Evolutionary conservation across 1,139 yeast genomes (phyloP).

Genomic region (Candida sojae): DNA sequence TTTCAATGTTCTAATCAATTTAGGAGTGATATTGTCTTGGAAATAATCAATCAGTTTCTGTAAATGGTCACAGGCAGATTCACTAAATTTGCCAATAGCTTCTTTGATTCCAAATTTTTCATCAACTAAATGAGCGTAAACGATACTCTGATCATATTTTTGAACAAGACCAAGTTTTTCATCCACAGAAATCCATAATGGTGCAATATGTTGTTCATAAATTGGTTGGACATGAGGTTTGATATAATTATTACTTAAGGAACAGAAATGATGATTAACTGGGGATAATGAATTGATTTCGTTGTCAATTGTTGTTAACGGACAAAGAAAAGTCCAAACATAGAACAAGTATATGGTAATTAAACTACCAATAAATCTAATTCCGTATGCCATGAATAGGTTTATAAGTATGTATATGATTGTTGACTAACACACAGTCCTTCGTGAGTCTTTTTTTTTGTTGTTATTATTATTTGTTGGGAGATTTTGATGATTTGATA

Average conservation of each 20-base stretch:
- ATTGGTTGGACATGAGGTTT: constrained; percentile 14
- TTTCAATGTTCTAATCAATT: neutral
- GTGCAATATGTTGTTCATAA: constrained; percentile 12
- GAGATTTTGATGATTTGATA: too few relatives aligned
- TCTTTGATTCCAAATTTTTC: constrained; percentile 5
- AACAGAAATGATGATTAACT: constrained; percentile 16
- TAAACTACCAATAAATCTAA: constrained; percentile 6
- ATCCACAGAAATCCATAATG: constrained; percentile 8
- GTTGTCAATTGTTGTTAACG: constrained; percentile 7
- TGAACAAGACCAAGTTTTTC: constrained; percentile 8
- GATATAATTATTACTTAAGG: constrained; percentile 10
- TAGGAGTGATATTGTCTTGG: constrained; percentile 6
- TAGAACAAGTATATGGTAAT: constrained; percentile 11
- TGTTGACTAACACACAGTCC: neutral
- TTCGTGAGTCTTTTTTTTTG: neutral
- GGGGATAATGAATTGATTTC: constrained; percentile 11
- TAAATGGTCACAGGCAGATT: constrained; percentile 4
- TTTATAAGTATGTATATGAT: neutral
- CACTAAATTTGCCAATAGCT: neutral
- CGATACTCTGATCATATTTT: constrained; percentile 2
- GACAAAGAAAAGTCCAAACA: constrained; percentile 16
- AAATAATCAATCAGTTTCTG: constrained; percentile 8
- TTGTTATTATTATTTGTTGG: neutral
- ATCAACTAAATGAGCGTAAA: constrained; percentile 4
- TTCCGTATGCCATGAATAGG: constrained; percentile 5